Conservation (phyloP, 2,329 filamentous ascomycete genomes). For the Ophidiomyces ophidiicola region DNA sequence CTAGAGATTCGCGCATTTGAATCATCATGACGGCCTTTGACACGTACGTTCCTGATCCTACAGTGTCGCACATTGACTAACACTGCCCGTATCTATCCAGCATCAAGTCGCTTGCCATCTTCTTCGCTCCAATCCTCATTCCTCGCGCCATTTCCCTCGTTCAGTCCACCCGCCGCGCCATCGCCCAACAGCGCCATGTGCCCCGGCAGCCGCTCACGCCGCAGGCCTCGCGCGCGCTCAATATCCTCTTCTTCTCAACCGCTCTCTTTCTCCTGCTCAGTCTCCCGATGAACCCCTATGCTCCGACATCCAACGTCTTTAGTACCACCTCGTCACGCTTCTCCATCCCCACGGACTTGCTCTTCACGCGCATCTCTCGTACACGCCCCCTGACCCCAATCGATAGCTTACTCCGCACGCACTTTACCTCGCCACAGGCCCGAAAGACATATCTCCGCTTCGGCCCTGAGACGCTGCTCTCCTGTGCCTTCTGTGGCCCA, state of each 20-base stretch:
- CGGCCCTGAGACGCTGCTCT: constrained; percentile 59
- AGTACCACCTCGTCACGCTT: constrained; percentile 63
- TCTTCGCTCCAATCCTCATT: constrained; percentile 33
- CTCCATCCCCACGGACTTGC: constrained; percentile 69
- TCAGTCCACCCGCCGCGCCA: constrained; percentile 24
- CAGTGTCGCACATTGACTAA: not conserved
- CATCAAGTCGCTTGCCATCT: constrained; percentile 33
- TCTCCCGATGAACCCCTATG: constrained; percentile 53
- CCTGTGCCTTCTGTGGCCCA: constrained; percentile 72
- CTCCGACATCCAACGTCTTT: constrained; percentile 57
- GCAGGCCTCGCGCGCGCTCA: constrained; percentile 30
- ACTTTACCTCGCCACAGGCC: constrained; percentile 59
- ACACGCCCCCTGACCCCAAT: constrained; percentile 33
- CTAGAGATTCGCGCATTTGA: not conserved
- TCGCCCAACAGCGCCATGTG: constrained; percentile 23
- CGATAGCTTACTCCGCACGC: constrained; percentile 55
- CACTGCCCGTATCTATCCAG: constrained; percentile 19
- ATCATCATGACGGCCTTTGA: constrained; percentile 15
- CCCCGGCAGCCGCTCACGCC: constrained; percentile 28
- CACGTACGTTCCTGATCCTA: constrained; percentile 12
- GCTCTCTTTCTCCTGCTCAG: constrained; percentile 47
- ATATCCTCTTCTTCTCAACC: constrained; percentile 43
- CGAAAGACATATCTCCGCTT: constrained; percentile 72
- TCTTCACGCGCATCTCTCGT: constrained; percentile 60
- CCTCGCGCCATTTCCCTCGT: constrained; percentile 30